phyloP scores from a whole-genome alignment of 257 asterid species.

The Misopates orontium region DNA sequence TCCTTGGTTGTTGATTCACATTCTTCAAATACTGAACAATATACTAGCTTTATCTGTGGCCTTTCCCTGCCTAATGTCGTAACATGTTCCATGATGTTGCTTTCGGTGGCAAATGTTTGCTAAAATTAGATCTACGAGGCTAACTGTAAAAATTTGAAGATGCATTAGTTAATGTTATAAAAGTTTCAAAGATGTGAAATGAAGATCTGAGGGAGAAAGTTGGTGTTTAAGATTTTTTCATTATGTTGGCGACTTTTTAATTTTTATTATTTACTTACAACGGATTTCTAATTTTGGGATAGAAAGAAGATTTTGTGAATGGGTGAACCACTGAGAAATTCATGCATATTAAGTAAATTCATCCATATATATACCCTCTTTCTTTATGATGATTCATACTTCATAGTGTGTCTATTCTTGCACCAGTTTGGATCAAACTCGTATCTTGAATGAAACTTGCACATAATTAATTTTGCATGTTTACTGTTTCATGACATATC shows the following conservation, averaged over 20 bases:
- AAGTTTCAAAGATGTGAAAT: slow-evolving; percentile 16
- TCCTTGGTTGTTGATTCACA: background rate
- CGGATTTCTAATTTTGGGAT: background rate
- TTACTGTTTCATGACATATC: too few species aligned
- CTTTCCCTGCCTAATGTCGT: background rate
- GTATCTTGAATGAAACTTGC: background rate
- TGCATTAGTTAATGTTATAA: background rate
- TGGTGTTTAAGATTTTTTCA: slow-evolving; percentile 1
- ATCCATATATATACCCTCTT: too few species aligned
- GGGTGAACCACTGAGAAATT: background rate
- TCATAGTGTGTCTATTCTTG: background rate
- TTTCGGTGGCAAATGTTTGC: slow-evolving; percentile 14
- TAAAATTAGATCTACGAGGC: background rate
- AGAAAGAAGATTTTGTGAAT: background rate
- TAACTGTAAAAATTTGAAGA: background rate
- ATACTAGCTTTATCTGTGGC: slow-evolving; percentile 4
- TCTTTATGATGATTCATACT: background rate
- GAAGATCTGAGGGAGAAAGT: background rate
- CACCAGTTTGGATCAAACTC: slow-evolving; percentile 2
- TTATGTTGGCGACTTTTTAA: background rate
- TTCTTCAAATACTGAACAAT: slow-evolving; percentile 5
- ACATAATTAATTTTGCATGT: background rate
- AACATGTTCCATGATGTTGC: slow-evolving; percentile 11
- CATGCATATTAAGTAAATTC: too few species aligned
- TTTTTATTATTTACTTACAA: background rate